Evolutionary conservation across 2,329 filamentous ascomycete genomes (phyloP).

Genomic region (Pseudopyricularia javanii): DNA sequence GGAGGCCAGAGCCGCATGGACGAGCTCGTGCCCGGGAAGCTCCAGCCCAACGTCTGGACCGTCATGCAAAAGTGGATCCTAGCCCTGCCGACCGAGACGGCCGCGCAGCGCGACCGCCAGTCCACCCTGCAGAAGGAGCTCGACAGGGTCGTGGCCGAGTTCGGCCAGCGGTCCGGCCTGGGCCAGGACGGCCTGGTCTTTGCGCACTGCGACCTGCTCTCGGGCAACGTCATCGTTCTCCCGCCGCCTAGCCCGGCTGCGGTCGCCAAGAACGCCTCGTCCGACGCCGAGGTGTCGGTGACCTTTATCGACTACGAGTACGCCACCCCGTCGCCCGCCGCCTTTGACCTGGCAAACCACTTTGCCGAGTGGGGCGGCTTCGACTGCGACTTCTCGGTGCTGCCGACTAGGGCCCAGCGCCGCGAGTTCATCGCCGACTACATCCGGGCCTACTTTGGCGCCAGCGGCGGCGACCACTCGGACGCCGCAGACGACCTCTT

Average conservation of each 20-base stretch:
- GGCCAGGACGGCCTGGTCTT: constrained; percentile 74
- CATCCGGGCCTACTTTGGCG: constrained; percentile 58
- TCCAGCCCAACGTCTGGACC: constrained; percentile 82
- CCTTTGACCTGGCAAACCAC: constrained; percentile 95
- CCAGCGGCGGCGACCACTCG: constrained; percentile 25
- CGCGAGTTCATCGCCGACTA: constrained; percentile 77
- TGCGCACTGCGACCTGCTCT: constrained; percentile 90
- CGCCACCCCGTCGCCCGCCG: constrained; percentile 82
- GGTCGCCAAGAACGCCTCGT: neutral
- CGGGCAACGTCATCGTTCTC: constrained; percentile 87
- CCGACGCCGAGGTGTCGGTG: constrained; percentile 31
- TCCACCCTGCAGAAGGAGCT: constrained; percentile 63
- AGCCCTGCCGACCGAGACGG: constrained; percentile 64
- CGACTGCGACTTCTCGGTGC: constrained; percentile 76
- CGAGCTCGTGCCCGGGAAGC: constrained; percentile 50
- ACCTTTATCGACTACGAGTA: constrained; percentile 99
- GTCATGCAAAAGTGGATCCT: constrained; percentile 94
- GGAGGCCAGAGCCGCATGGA: constrained; percentile 28
- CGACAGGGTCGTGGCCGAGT: constrained; percentile 51
- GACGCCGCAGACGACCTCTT: constrained; percentile 54
- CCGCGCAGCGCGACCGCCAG: constrained; percentile 55
- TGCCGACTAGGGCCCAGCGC: constrained; percentile 69
- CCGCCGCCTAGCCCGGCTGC: constrained; percentile 21
- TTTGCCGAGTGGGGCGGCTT: constrained; percentile 98
- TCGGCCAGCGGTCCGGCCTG: constrained; percentile 67